Evolutionary conservation across 2,329 filamentous ascomycete species (phyloP).

Genomic region (Fusarium domesticum): DNA sequence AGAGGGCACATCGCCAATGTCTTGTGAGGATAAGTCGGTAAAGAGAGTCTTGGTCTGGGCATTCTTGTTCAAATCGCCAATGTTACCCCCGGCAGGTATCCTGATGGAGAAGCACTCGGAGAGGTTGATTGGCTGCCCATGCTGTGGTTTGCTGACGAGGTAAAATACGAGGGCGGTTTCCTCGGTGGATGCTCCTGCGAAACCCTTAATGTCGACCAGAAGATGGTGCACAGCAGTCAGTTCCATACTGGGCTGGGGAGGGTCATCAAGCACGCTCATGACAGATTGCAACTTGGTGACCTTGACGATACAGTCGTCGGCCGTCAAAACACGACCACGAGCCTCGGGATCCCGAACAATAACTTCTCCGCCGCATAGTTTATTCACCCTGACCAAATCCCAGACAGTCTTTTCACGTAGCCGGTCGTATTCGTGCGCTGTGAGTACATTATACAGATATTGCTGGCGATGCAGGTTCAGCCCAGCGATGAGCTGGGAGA

Average conservation of each 20-base stretch:
- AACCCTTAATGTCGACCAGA: slow-evolving; percentile 77
- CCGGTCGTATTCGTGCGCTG: slow-evolving; percentile 73
- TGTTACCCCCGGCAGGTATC: slow-evolving; percentile 69
- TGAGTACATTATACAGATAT: slow-evolving; percentile 91
- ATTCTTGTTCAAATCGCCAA: slow-evolving; percentile 61
- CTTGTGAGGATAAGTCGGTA: slow-evolving; percentile 75
- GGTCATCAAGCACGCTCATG: slow-evolving; percentile 89
- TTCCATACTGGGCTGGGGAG: slow-evolving; percentile 66
- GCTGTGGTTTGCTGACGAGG: slow-evolving; percentile 68
- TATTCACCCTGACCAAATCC: slow-evolving; percentile 92
- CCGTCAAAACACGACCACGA: slow-evolving; percentile 81
- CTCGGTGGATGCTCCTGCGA: slow-evolving; percentile 73
- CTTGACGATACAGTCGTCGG: slow-evolving; percentile 89
- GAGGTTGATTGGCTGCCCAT: slow-evolving; percentile 61
- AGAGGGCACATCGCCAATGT: slow-evolving; percentile 61
- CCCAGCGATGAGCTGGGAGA: slow-evolving; percentile 76
- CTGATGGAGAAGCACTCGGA: slow-evolving; percentile 83
- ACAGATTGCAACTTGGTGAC: slow-evolving; percentile 88
- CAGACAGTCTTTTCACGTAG: slow-evolving; percentile 90
- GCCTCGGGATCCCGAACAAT: slow-evolving; percentile 88
- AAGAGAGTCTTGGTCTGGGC: slow-evolving; percentile 81
- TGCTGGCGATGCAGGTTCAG: slow-evolving; percentile 84
- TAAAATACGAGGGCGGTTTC: slow-evolving; percentile 74
- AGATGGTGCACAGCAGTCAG: slow-evolving; percentile 74
- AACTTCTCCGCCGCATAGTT: slow-evolving; percentile 87